phyloP scores from a whole-genome alignment of 345 rosid species.

The Gossypium stocksii region DNA sequence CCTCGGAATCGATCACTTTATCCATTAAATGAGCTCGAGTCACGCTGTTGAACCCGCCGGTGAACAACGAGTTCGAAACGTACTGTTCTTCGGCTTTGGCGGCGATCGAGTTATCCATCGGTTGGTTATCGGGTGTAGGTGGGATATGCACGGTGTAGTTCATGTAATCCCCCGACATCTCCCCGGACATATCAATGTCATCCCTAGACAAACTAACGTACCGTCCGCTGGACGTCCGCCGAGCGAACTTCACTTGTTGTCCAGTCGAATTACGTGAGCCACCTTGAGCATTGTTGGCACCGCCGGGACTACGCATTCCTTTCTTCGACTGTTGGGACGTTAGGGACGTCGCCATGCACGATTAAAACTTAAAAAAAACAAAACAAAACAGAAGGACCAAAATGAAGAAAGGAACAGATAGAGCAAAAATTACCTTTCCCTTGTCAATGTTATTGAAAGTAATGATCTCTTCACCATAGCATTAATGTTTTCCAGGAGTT shows the following conservation, averaged over 20 bases:
- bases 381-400: no score
- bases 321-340: slow-evolving; percentile 59
- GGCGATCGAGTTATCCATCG: slow-evolving; percentile 49
- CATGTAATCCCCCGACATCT: slow-evolving; percentile 68
- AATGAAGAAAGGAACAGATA: no score
- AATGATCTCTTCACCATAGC: neutral
- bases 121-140: slow-evolving; percentile 90
- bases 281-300: slow-evolving; percentile 25
- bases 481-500: neutral
- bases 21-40: slow-evolving; percentile 97
- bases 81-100: slow-evolving; percentile 85
- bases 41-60: slow-evolving; percentile 92
- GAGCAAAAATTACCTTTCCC: neutral
- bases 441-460: neutral
- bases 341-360: slow-evolving; percentile 43
- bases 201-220: slow-evolving; percentile 84
- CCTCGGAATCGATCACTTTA: slow-evolving; percentile 92
- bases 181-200: slow-evolving; percentile 80
- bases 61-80: slow-evolving; percentile 81
- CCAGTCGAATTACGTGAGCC: slow-evolving; percentile 27
- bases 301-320: slow-evolving; percentile 46
- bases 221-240: slow-evolving; percentile 86
- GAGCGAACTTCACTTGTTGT: slow-evolving; percentile 86
- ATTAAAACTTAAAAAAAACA: neutral
- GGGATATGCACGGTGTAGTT: slow-evolving; percentile 95